Conservation (phyloP, 2,329 filamentous ascomycete species). For the Aspergillus bombycis region DNA sequence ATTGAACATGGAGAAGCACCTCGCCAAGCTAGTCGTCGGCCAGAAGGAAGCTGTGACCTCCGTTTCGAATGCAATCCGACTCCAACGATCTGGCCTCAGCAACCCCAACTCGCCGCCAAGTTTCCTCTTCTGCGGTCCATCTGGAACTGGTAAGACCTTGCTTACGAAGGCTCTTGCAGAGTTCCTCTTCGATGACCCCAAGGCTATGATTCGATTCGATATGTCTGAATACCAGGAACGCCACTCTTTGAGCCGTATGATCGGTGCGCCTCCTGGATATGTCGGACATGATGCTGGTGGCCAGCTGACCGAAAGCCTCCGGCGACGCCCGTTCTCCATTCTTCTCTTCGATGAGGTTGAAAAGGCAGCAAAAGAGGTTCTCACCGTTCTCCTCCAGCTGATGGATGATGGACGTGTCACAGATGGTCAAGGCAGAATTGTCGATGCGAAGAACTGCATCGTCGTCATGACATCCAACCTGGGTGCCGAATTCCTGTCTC, state of each 20-base stretch:
- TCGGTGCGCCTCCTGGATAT: conserved; percentile 94
- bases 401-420: conserved; percentile 99
- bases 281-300: conserved; percentile 95
- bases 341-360: conserved; percentile 97
- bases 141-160: conserved; percentile 95
- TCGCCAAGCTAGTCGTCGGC: conserved; percentile 83
- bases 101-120: conserved; percentile 97
- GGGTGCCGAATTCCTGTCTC: conserved; percentile 88
- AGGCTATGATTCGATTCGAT: conserved; percentile 98
- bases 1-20: conserved; percentile 90
- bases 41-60: conserved; percentile 92
- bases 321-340: conserved; percentile 95
- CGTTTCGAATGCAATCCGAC: conserved; percentile 92
- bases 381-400: conserved; percentile 96
- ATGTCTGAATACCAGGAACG: conserved; percentile 99
- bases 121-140: conserved; percentile 98
- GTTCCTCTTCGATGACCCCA: conserved; percentile 96
- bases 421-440: conserved; percentile 90
- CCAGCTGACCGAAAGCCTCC: conserved; percentile 91
- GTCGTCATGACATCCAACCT: conserved; percentile 99
- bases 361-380: conserved; percentile 95
- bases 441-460: conserved; percentile 97
- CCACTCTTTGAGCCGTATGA: conserved; percentile 94
- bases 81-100: conserved; percentile 89
- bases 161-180: conserved; percentile 96